These are phyloP conservation scores for Cylindrotheca closterium DNA, from an alignment of 108 stramenopile genomes.

Conservation along the genomic window DNA sequence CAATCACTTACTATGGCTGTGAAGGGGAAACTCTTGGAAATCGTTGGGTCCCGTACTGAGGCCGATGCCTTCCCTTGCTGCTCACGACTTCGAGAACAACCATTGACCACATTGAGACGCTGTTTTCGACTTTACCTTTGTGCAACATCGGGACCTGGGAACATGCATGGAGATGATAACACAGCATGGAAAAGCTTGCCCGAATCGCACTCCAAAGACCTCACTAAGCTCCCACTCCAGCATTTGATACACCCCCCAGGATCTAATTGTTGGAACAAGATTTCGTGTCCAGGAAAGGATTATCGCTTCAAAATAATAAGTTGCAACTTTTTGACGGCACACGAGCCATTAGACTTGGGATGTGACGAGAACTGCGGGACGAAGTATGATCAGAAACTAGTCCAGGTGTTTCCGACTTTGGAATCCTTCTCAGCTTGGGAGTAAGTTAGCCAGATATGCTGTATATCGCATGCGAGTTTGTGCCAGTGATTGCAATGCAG, in stretches of 20 bases:
- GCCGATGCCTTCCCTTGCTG: constrained; percentile 22
- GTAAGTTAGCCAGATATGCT: too few species aligned
- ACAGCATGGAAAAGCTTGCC: constrained; percentile 73
- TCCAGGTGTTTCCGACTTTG: constrained; percentile 34
- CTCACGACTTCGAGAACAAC: constrained; percentile 64
- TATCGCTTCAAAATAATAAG: constrained; percentile 56
- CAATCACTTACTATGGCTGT: constrained; percentile 4
- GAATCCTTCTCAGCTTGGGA: constrained; percentile 47
- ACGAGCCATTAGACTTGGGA: constrained; percentile 8
- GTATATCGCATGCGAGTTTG: too few species aligned
- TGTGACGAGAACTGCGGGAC: neutral
- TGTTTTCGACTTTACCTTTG: constrained; percentile 63
- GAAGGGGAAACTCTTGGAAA: neutral
- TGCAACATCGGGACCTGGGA: constrained; percentile 73
- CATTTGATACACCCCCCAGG: constrained; percentile 22
- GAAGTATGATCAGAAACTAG: neutral
- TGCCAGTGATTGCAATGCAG: neutral
- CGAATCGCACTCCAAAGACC: constrained; percentile 15
- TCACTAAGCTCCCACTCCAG: constrained; percentile 13
- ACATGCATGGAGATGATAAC: constrained; percentile 76
- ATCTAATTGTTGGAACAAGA: constrained; percentile 52
- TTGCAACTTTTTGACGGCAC: constrained; percentile 36
- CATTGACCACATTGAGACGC: constrained; percentile 50
- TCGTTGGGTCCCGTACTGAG: constrained; percentile 2
- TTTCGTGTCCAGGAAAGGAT: constrained; percentile 61